These are phyloP conservation scores for Cinnamomum micranthum DNA, from an alignment of 164 flowering plant genomes.

Conservation along the genomic window DNA sequence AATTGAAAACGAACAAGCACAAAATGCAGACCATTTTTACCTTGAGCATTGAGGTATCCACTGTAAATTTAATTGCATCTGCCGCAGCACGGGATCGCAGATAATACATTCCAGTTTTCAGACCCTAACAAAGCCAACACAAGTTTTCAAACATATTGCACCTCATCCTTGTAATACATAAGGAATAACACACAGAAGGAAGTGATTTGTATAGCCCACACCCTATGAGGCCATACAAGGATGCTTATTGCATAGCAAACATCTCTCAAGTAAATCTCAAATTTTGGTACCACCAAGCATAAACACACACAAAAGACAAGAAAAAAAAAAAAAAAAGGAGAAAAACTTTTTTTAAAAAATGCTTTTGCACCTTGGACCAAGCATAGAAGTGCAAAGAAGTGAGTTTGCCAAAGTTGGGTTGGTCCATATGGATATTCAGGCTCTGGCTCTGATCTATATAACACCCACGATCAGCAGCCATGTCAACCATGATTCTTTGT, in stretches of 20 bases:
- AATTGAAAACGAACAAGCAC: not conserved
- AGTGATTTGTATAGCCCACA: too few species aligned
- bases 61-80: slow-evolving; percentile 97
- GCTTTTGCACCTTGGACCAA: slow-evolving; percentile 64
- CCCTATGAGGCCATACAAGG: too few species aligned
- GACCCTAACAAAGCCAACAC: slow-evolving; percentile 19
- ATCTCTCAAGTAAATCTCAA: not conserved
- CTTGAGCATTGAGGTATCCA: slow-evolving; percentile 64
- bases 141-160: not conserved
- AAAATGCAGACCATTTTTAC: slow-evolving; percentile 21
- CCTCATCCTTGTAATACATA: too few species aligned
- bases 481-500: slow-evolving; percentile 86
- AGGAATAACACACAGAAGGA: too few species aligned
- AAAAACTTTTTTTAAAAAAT: too few species aligned
- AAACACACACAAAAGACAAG: too few species aligned
- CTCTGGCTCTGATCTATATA: slow-evolving; percentile 97
- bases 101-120: slow-evolving; percentile 92
- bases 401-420: slow-evolving; percentile 87
- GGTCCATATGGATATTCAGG: slow-evolving; percentile 94
- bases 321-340: not conserved
- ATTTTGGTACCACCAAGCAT: not conserved
- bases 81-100: slow-evolving; percentile 92
- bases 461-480: slow-evolving; percentile 97
- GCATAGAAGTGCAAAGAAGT: slow-evolving; percentile 93
- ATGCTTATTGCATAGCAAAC: too few species aligned